phyloP scores from a whole-genome alignment of 1,284 basidiomycete species.

The Microstroma glucosiphilum region DNA sequence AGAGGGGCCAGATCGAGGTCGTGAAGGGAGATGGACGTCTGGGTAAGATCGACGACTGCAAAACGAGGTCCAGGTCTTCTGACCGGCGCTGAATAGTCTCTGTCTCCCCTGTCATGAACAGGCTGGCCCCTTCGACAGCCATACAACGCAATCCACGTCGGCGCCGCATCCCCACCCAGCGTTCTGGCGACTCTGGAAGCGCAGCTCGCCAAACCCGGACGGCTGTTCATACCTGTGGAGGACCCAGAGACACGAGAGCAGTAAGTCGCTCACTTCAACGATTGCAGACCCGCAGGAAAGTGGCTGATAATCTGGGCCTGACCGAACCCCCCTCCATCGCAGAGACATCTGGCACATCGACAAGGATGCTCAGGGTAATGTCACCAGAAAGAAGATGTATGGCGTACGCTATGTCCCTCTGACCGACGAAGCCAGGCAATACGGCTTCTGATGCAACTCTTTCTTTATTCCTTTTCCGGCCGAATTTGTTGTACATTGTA shows the following conservation, averaged over 20 bases:
- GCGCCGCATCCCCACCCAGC: constrained; percentile 69
- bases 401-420: constrained; percentile 59
- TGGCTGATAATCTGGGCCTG: background rate
- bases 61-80: background rate
- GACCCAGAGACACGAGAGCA: constrained; percentile 38
- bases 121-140: constrained; percentile 57
- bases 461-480: background rate
- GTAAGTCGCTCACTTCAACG: constrained; percentile 11
- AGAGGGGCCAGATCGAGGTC: constrained; percentile 60
- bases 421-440: constrained; percentile 32
- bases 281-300: background rate
- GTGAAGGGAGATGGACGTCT: constrained; percentile 73
- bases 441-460: background rate
- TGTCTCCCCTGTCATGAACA: constrained; percentile 6
- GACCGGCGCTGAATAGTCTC: constrained; percentile 6
- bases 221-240: constrained; percentile 91
- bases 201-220: constrained; percentile 69
- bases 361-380: constrained; percentile 64
- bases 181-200: constrained; percentile 65
- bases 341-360: constrained; percentile 39
- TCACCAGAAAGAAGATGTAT: constrained; percentile 67
- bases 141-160: constrained; percentile 87
- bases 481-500: too few species aligned
- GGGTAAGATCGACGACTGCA: too few species aligned
- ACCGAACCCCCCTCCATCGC: too few species aligned